phyloP scores from a whole-genome alignment of 331 rosid genomes.

The Dryas integrifolia region DNA sequence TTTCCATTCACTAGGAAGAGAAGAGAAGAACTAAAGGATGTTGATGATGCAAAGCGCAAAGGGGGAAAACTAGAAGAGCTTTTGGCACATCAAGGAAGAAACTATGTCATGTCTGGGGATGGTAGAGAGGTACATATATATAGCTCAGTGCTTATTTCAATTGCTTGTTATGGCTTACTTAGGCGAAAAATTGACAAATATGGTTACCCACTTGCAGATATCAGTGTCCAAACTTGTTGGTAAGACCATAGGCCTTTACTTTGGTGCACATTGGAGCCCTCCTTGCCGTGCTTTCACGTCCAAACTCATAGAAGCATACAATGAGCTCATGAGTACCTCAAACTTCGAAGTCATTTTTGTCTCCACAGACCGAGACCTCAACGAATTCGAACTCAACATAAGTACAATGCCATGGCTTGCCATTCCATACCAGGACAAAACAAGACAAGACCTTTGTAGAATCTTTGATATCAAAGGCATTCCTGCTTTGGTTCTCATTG shows the following conservation, averaged over 20 bases:
- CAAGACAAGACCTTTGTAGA: conserved; percentile 71
- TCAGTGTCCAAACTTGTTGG: conserved; percentile 58
- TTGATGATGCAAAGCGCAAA: conserved; percentile 59
- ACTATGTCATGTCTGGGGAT: conserved; percentile 54
- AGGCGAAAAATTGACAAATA: background rate
- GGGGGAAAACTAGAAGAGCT: conserved; percentile 62
- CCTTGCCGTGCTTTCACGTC: conserved; percentile 68
- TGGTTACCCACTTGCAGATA: conserved; percentile 39
- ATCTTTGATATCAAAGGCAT: conserved; percentile 68
- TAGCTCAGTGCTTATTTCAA: background rate
- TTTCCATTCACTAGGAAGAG: conserved; percentile 85
- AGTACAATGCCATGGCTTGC: conserved; percentile 83
- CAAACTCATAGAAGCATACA: conserved; percentile 67
- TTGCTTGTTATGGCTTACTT: background rate
- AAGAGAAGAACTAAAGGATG: conserved; percentile 55
- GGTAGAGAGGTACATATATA: conserved; percentile 49
- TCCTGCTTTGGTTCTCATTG: conserved; percentile 70
- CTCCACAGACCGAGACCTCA: conserved; percentile 73
- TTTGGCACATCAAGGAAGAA: conserved; percentile 52
- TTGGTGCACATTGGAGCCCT: conserved; percentile 89
- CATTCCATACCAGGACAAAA: conserved; percentile 63
- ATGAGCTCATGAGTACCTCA: conserved; percentile 35
- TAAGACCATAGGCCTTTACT: conserved; percentile 75
- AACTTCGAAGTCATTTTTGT: conserved; percentile 61
- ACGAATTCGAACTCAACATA: conserved; percentile 57